Evolutionary conservation across 2,329 filamentous ascomycete species (phyloP).

Genomic region (Penicillium sp.): DNA sequence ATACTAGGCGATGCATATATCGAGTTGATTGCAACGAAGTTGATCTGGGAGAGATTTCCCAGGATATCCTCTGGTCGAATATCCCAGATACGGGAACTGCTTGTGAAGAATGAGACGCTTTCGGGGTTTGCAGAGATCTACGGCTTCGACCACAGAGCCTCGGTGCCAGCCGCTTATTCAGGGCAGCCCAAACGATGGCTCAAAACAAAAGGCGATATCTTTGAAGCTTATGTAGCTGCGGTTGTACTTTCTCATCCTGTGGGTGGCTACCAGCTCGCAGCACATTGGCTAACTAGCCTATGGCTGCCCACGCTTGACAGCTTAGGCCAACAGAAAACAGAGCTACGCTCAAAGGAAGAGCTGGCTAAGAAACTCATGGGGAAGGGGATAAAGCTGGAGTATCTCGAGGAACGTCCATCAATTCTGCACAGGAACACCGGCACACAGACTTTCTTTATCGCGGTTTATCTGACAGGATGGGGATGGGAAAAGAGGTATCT

Average conservation of each 20-base stretch:
- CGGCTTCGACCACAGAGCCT: constrained; percentile 63
- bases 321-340: constrained; percentile 25
- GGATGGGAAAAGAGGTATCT: constrained; percentile 45
- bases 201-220: constrained; percentile 81
- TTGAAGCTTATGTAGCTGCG: constrained; percentile 86
- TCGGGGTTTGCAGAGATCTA: constrained; percentile 68
- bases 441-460: constrained; percentile 44
- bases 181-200: constrained; percentile 54
- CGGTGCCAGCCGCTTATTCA: constrained; percentile 51
- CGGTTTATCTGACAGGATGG: constrained; percentile 50
- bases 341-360: constrained; percentile 52
- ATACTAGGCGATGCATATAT: constrained; percentile 86
- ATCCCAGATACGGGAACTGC: constrained; percentile 71
- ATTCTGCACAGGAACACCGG: constrained; percentile 34
- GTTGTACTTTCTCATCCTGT: constrained; percentile 65
- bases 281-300: constrained; percentile 69
- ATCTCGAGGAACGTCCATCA: constrained; percentile 48
- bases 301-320: constrained; percentile 65
- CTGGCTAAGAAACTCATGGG: constrained; percentile 55
- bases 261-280: constrained; percentile 59
- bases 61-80: constrained; percentile 64
- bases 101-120: constrained; percentile 79
- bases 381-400: constrained; percentile 59
- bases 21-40: constrained; percentile 69
- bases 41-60: constrained; percentile 72